Percentiles rank a stretch among this genome's conserved stretches.
Conservation (phyloP, 768 basidiomycete species). For the Boletus tylopilopsis region DNA sequence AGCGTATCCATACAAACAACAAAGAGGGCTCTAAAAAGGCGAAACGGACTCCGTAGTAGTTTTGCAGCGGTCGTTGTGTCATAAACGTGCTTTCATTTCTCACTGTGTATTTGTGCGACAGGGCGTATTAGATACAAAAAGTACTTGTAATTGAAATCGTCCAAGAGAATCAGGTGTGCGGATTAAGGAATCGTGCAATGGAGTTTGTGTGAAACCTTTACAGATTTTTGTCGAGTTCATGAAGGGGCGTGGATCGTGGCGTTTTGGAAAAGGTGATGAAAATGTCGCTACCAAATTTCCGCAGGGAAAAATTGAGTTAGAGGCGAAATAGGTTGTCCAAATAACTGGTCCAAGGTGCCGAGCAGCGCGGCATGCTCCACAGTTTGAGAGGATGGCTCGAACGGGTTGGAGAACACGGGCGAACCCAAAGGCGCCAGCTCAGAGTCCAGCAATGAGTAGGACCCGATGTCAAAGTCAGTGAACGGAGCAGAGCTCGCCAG, state of each 20-base stretch:
- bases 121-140: conserved; percentile 22
- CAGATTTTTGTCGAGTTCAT: conserved; percentile 4
- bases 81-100: conserved; percentile 3
- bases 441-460: conserved; percentile 8
- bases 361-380: conserved; percentile 12
- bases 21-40: conserved; percentile 28
- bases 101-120: background rate
- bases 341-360: conserved; percentile 27
- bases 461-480: conserved; percentile 7
- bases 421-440: conserved; percentile 17
- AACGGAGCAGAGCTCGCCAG: conserved; percentile 7
- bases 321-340: conserved; percentile 29
- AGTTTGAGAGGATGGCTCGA: conserved; percentile 11
- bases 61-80: background rate
- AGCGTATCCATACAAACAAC: conserved; percentile 21
- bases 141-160: conserved; percentile 7
- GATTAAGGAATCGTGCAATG: background rate
- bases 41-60: conserved; percentile 21
- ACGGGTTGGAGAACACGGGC: conserved; percentile 32
- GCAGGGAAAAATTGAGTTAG: conserved; percentile 10
- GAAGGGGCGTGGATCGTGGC: background rate
- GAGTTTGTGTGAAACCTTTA: background rate
- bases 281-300: conserved; percentile 14
- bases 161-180: conserved; percentile 8
- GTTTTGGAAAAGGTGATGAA: background rate